A percentile compares a stretch with the other conserved stretches of the same genome.
Evolutionary conservation across 129 eudicot genomes (phyloP).

Genomic region (Ambrosia artemisiifolia): DNA sequence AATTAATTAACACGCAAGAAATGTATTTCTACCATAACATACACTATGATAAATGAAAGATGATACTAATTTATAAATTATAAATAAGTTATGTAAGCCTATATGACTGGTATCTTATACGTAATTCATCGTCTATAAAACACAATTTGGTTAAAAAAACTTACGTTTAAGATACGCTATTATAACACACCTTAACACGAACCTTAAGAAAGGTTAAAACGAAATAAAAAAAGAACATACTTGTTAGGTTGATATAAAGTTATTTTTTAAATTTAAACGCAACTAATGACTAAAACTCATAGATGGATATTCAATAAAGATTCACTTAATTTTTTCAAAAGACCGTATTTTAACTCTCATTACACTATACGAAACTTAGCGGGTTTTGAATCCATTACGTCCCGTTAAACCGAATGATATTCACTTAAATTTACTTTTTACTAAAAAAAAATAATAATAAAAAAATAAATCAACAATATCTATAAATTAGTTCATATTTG

Average conservation of each 20-base stretch:
- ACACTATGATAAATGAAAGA: too few relatives aligned
- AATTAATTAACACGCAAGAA: background rate
- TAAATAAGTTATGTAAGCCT: background rate
- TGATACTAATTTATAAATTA: background rate
- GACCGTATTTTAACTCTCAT: too few relatives aligned
- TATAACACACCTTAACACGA: background rate
- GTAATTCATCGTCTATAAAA: background rate
- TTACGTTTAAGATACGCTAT: background rate
- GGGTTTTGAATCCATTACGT: too few relatives aligned
- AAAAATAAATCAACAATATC: background rate
- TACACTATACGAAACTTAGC: too few relatives aligned
- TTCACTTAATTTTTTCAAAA: too few relatives aligned
- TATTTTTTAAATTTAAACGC: background rate
- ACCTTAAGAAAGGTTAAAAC: background rate
- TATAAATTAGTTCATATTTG: background rate
- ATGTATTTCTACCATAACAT: background rate
- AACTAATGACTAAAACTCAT: background rate
- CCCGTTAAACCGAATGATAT: too few relatives aligned
- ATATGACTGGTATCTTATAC: background rate
- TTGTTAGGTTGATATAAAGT: background rate
- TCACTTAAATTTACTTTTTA: too few relatives aligned
- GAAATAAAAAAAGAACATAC: background rate
- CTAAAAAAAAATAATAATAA: too few relatives aligned
- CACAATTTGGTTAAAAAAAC: background rate
- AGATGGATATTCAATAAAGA: too few relatives aligned